Base-by-base conservation (phyloP, 2,329 filamentous ascomycete genomes). In the Hirsutella rhossiliensis region DNA sequence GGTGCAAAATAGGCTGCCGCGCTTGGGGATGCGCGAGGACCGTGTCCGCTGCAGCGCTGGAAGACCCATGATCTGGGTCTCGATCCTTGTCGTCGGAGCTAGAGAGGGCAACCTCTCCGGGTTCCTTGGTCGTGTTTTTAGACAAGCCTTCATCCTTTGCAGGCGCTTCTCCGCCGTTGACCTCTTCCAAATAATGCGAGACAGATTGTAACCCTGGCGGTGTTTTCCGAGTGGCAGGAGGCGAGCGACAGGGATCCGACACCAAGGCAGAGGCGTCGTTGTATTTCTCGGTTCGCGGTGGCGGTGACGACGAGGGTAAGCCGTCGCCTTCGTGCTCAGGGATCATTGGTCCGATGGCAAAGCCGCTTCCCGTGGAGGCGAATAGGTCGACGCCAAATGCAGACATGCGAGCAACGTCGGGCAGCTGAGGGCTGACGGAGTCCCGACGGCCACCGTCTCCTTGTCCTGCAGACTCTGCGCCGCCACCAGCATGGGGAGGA, bases 331-430 rank as follows among this genome's bases (percentile, higher is more conserved):
- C 27, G 5, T 44, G 20, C 30, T 40, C 40, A 13, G 41, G 29
- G 12, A 42, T 42, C n/a, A 29, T 13, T 15, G 42, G 40, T 3
- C 19, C 27, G 19, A 15, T 5, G 3, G 15, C 8, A 17, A 30
- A 38, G 3, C 42, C 38, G 27, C 8, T 45, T 7, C 19, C 30
- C 11, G 34, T 38, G 2, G 54, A 50, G 5, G 68, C 67, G 48
- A 80, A 79, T 38, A 81, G 65, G 46, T 79, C 75, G 37, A 73
- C 63, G 1, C 76, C 75, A 54, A 82, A 82, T 1, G 67, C 67
- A 37, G 78, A 82, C 63, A 81, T 65, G 23, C 77, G 73, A 12
- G 68, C 64, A 4, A 82, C 53, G 47, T 76, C 67, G 11, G 78
- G 78, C 17, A 82, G 63, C 48, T 74, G 70, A 0, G 76, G 77